Percentiles rank a stretch among this genome's conserved stretches.
Evolutionary conservation across 352 stramenopile species (phyloP).

Genomic region (Globisporangium splendens): DNA sequence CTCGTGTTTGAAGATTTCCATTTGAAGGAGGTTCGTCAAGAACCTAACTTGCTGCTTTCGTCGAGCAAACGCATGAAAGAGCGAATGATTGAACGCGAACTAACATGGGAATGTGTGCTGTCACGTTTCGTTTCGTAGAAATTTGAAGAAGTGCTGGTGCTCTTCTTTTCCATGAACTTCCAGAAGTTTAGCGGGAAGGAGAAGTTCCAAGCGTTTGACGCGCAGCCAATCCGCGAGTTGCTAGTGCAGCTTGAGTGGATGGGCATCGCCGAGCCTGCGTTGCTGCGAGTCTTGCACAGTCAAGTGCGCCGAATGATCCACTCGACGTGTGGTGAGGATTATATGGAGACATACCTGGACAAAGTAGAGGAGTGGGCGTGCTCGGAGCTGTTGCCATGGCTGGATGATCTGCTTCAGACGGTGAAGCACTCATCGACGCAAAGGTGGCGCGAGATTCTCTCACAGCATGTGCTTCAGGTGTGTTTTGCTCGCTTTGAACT

Average conservation of each 20-base stretch:
- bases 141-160: slow-evolving; percentile 57
- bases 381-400: slow-evolving; percentile 54
- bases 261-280: slow-evolving; percentile 41
- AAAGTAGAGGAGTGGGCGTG: slow-evolving; percentile 50
- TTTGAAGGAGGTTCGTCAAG: slow-evolving; percentile 17
- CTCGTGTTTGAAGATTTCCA: slow-evolving; percentile 49
- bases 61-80: no score
- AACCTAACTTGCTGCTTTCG: no score
- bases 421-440: slow-evolving; percentile 1
- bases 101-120: no score
- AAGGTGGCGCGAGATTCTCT: slow-evolving; percentile 48
- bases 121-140: slow-evolving; percentile 14
- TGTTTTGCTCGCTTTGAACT: not conserved
- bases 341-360: slow-evolving; percentile 36
- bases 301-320: slow-evolving; percentile 53
- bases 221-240: slow-evolving; percentile 39
- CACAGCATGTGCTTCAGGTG: slow-evolving; percentile 37
- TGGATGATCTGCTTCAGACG: slow-evolving; percentile 43
- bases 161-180: slow-evolving; percentile 79
- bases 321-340: slow-evolving; percentile 46
- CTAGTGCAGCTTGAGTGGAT: slow-evolving; percentile 62
- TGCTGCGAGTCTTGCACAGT: slow-evolving; percentile 47
- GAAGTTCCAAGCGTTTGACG: slow-evolving; percentile 50
- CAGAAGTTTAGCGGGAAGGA: slow-evolving; percentile 54
- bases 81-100: no score